phyloP scores from a whole-genome alignment of 352 stramenopile species.

The Hyphochytrium catenoides region DNA sequence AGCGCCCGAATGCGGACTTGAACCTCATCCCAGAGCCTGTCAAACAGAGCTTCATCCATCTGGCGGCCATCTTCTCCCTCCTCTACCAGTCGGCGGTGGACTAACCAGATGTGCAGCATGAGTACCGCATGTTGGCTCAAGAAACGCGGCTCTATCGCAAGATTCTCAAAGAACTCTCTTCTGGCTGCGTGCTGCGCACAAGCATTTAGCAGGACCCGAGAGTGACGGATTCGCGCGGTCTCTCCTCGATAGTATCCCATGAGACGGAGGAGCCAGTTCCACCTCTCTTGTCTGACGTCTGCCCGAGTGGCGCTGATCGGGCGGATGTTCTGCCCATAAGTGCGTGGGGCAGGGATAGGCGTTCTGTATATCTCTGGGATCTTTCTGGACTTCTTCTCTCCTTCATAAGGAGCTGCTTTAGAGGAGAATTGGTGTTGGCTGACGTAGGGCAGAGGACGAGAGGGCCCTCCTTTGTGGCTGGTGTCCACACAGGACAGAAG shows the following conservation, averaged over 20 bases:
- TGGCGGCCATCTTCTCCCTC: constrained; percentile 46
- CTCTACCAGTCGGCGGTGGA: constrained; percentile 72
- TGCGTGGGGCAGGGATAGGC: too few species aligned
- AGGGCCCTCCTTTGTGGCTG: too few species aligned
- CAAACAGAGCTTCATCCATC: constrained; percentile 85
- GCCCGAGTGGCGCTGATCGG: too few species aligned
- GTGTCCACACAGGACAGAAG: too few species aligned
- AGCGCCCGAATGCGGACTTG: constrained; percentile 68
- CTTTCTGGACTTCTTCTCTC: too few species aligned
- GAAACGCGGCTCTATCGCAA: constrained; percentile 54
- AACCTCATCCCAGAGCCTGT: constrained; percentile 87
- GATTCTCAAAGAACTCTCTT: constrained; percentile 33
- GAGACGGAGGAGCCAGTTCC: constrained; percentile 49
- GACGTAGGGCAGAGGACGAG: too few species aligned
- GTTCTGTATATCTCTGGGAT: too few species aligned
- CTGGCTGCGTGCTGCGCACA: constrained; percentile 50
- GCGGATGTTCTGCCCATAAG: too few species aligned
- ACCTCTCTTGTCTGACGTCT: too few species aligned
- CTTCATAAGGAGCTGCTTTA: too few species aligned
- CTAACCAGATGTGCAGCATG: constrained; percentile 84
- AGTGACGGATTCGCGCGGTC: constrained; percentile 36
- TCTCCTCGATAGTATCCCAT: constrained; percentile 66
- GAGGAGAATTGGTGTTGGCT: too few species aligned
- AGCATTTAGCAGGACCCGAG: constrained; percentile 43
- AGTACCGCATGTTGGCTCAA: constrained; percentile 73